phyloP scores from a whole-genome alignment of 345 rosid species.

The Citropsis articulata region DNA sequence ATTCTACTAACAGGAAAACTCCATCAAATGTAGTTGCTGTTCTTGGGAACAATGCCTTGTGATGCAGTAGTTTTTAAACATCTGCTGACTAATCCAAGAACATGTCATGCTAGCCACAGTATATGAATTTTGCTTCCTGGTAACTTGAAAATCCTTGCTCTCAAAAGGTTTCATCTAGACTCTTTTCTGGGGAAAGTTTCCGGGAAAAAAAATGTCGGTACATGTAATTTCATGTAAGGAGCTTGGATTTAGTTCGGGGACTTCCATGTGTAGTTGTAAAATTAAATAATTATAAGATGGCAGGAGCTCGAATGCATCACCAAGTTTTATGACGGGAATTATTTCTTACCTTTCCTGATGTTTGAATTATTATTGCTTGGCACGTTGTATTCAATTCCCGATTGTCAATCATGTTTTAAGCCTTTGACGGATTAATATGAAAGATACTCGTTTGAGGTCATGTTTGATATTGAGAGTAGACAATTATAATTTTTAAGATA shows the following conservation, averaged over 20 bases:
- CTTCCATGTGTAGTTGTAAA: not conserved
- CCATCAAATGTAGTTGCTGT: not conserved
- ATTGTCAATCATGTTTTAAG: not conserved
- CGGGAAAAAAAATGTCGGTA: not conserved
- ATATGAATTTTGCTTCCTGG: not conserved
- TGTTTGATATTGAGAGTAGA: no score
- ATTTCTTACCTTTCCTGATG: no score
- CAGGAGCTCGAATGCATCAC: not conserved
- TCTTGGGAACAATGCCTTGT: not conserved
- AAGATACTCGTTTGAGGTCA: no score
- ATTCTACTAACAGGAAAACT: not conserved
- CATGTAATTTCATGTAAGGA: not conserved
- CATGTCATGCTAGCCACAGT: not conserved
- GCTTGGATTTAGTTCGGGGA: not conserved
- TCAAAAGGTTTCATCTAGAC: not conserved
- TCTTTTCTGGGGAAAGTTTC: not conserved
- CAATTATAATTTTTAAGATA: no score
- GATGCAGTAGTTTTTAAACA: not conserved
- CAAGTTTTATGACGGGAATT: no score
- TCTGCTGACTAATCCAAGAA: not conserved
- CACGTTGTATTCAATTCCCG: no score
- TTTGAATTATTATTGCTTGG: no score
- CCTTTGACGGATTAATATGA: not conserved
- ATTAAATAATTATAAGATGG: not conserved
- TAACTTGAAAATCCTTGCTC: not conserved